phyloP scores from a whole-genome alignment of 805 yeast species.

The Candida sithepensis region DNA sequence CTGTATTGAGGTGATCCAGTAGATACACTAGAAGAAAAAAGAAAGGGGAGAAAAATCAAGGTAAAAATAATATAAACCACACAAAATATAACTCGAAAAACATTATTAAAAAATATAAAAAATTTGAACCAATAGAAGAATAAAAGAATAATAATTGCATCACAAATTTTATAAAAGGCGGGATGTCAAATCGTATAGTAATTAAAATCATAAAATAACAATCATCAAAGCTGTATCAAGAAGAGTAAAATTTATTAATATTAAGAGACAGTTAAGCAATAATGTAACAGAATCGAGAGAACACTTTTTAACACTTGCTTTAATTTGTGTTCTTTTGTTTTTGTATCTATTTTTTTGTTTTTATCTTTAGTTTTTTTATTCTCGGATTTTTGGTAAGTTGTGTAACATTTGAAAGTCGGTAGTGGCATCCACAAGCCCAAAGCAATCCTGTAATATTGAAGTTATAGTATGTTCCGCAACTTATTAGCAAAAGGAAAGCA shows the following conservation, averaged over 20 bases:
- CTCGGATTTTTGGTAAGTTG: no score
- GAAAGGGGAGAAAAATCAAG: neutral
- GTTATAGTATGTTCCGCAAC: no score
- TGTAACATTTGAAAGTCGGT: no score
- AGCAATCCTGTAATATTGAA: no score
- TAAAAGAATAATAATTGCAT: neutral
- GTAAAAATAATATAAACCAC: neutral
- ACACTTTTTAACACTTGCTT: neutral
- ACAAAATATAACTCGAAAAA: neutral
- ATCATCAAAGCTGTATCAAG: neutral
- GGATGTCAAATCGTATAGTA: neutral
- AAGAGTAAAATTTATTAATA: neutral
- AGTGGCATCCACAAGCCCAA: no score
- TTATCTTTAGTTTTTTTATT: no score
- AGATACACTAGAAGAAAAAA: neutral
- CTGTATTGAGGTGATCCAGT: neutral
- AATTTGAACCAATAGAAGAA: neutral
- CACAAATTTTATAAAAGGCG: neutral
- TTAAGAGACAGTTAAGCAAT: neutral
- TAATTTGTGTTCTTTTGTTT: no score
- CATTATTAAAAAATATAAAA: constrained; percentile 2
- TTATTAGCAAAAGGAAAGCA: neutral
- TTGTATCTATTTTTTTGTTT: no score
- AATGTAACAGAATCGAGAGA: neutral
- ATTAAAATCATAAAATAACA: neutral